A percentile compares a stretch with the other conserved stretches of the same genome.
Conservation (phyloP, 805 yeast species). For the Hanseniaspora osmophila region DNA sequence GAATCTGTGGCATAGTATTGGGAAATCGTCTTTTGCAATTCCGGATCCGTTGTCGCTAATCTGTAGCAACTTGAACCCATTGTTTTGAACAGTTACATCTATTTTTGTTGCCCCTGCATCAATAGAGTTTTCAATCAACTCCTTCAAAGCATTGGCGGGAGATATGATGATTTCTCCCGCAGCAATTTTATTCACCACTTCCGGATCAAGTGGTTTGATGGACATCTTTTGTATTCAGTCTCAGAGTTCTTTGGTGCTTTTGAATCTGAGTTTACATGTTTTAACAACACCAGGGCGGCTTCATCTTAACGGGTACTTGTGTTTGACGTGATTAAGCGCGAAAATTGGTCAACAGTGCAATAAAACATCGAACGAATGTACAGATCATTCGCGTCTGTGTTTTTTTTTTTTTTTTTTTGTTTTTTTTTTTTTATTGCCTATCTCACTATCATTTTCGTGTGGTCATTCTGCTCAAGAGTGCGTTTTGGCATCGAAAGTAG, state of each 20-base stretch:
- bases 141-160: slow-evolving; percentile 90
- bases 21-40: slow-evolving; percentile 55
- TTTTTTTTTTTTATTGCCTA: too few relatives aligned
- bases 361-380: too few relatives aligned
- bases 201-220: slow-evolving; percentile 38
- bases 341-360: too few relatives aligned
- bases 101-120: slow-evolving; percentile 70
- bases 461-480: too few relatives aligned
- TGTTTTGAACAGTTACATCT: slow-evolving; percentile 77
- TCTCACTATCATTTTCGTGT: too few relatives aligned
- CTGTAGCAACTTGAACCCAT: slow-evolving; percentile 77
- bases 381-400: too few relatives aligned
- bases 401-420: too few relatives aligned
- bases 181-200: slow-evolving; percentile 81
- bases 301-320: too few relatives aligned
- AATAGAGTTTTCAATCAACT: slow-evolving; percentile 78
- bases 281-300: too few relatives aligned
- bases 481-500: too few relatives aligned
- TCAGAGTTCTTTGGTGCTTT: background rate
- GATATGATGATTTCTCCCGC: slow-evolving; percentile 94
- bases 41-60: slow-evolving; percentile 86
- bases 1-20: slow-evolving; percentile 76
- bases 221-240: slow-evolving; percentile 2
- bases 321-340: too few relatives aligned
- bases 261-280: background rate